Conservation (phyloP, 371 early-diverging fungal genomes). For the Fennellomyces sp. region DNA sequence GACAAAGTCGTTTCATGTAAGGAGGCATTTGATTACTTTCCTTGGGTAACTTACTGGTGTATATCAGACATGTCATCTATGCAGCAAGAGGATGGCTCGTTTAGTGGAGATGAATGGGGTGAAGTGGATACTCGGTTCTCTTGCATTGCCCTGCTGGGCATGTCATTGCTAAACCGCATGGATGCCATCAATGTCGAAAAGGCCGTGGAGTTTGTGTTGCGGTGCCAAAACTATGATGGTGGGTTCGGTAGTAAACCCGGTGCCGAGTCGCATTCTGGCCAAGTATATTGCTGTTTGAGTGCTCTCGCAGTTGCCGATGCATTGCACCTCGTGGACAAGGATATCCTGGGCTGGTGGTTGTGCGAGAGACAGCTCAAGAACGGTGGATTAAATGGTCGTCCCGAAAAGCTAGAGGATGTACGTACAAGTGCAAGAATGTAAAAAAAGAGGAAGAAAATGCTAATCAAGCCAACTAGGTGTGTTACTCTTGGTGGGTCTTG, state of each 20-base stretch:
- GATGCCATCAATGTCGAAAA: slow-evolving; percentile 73
- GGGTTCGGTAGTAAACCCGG: slow-evolving; percentile 95
- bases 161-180: slow-evolving; percentile 77
- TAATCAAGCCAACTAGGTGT: slow-evolving; percentile 56
- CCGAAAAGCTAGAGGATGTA: slow-evolving; percentile 96
- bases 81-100: slow-evolving; percentile 80
- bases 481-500: slow-evolving; percentile 99
- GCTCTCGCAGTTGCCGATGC: slow-evolving; percentile 81
- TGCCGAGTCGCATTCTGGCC: slow-evolving; percentile 96
- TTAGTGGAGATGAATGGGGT: slow-evolving; percentile 92
- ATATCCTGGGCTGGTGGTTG: slow-evolving; percentile 91
- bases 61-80: too few relatives aligned
- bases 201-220: slow-evolving; percentile 77
- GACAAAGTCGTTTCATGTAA: slow-evolving; percentile 75
- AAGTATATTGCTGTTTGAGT: slow-evolving; percentile 93
- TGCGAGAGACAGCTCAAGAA: slow-evolving; percentile 89
- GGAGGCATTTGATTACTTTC: neutral
- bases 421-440: slow-evolving; percentile 8
- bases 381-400: slow-evolving; percentile 98
- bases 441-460: neutral
- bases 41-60: too few relatives aligned
- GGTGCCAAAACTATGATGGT: slow-evolving; percentile 96
- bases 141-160: slow-evolving; percentile 81
- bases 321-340: slow-evolving; percentile 70
- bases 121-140: slow-evolving; percentile 96